Evolutionary conservation across 208 protist species (phyloP).

Genomic region (Crithidia sp.): DNA sequence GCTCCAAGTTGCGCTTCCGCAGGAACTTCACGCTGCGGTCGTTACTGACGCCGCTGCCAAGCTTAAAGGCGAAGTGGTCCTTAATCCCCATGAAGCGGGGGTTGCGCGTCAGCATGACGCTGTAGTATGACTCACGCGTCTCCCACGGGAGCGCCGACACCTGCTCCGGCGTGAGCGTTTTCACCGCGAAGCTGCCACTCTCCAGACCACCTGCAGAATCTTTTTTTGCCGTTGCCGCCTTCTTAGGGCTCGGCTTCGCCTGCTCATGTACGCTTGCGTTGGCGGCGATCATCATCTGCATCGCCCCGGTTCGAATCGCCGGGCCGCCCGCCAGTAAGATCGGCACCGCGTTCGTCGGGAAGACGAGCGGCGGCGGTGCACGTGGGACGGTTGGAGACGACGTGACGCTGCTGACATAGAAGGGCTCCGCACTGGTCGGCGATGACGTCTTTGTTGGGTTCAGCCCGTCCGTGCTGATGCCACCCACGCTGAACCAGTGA

Average conservation of each 20-base stretch:
- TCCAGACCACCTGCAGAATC: neutral
- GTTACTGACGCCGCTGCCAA: slow-evolving; percentile 44
- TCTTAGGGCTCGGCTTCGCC: neutral
- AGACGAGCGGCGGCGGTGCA: neutral
- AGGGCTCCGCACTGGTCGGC: slow-evolving; percentile 1
- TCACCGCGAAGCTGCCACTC: neutral
- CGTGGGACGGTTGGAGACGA: slow-evolving; percentile 5
- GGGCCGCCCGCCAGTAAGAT: neutral
- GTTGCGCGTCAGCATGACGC: slow-evolving; percentile 25
- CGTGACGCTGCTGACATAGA: slow-evolving; percentile 20
- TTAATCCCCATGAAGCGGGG: slow-evolving; percentile 57
- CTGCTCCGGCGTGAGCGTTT: slow-evolving; percentile 21
- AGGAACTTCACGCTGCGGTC: slow-evolving; percentile 54
- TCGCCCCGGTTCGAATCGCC: neutral
- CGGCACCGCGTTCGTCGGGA: neutral
- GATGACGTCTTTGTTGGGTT: neutral
- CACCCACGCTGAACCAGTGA: slow-evolving; percentile 61
- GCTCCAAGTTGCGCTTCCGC: slow-evolving; percentile 46
- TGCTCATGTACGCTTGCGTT: neutral
- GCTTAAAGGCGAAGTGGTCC: slow-evolving; percentile 56
- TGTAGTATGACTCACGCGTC: slow-evolving; percentile 40
- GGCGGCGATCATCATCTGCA: neutral
- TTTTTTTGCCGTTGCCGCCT: neutral
- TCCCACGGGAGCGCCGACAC: slow-evolving; percentile 34
- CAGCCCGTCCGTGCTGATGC: slow-evolving; percentile 34